Evolutionary conservation across 2,329 filamentous ascomycete genomes (phyloP).

Genomic region (Sclerotinia spermophila): DNA sequence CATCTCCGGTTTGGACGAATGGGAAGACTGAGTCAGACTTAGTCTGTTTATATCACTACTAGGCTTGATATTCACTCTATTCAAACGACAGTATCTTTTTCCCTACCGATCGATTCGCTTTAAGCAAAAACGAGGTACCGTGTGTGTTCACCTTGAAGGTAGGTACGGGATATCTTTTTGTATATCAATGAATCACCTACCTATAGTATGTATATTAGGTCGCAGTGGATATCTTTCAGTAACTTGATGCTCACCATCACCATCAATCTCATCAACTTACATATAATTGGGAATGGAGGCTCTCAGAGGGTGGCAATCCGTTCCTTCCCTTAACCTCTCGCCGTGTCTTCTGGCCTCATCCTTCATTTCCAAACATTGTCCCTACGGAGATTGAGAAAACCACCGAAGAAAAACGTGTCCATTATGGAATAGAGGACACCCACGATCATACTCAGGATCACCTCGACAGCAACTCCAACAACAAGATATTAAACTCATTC

Average conservation of each 20-base stretch:
- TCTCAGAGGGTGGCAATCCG: constrained; percentile 1
- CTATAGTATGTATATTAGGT: background rate
- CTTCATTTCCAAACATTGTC: too few relatives aligned
- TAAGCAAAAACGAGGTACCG: background rate
- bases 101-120: background rate
- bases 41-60: background rate
- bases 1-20: background rate
- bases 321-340: background rate
- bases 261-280: background rate
- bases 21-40: background rate
- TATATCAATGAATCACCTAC: background rate
- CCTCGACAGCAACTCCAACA: background rate
- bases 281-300: background rate
- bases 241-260: background rate
- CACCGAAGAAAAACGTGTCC: too few relatives aligned
- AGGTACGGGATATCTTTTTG: background rate
- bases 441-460: too few relatives aligned
- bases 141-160: background rate
- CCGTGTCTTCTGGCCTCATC: background rate
- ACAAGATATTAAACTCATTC: too few relatives aligned
- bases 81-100: background rate
- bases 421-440: too few relatives aligned
- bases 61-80: too few relatives aligned
- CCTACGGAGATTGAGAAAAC: too few relatives aligned
- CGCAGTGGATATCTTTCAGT: background rate